Conservation (phyloP, 768 basidiomycete genomes). For the Termitomyces heimii region DNA sequence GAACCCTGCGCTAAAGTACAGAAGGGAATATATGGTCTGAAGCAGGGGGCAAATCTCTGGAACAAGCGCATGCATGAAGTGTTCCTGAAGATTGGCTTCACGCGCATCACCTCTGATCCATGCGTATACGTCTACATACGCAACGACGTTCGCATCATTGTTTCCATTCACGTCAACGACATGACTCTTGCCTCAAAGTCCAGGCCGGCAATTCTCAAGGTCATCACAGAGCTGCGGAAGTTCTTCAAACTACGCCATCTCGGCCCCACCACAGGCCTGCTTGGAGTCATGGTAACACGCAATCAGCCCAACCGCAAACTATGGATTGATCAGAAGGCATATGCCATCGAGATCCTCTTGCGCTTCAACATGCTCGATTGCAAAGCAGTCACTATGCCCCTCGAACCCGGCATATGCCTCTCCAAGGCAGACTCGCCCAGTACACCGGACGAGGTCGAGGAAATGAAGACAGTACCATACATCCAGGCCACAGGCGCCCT, state of each 20-base stretch:
- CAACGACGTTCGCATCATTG: not conserved
- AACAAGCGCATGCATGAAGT: not conserved
- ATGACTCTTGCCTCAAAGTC: too few relatives aligned
- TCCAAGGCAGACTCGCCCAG: not conserved
- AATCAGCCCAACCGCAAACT: not conserved
- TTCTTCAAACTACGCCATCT: conserved; percentile 1
- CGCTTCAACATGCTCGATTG: not conserved
- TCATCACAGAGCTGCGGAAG: not conserved
- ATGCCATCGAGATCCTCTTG: not conserved
- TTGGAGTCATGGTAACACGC: not conserved
- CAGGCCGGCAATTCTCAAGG: too few relatives aligned
- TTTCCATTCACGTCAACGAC: not conserved
- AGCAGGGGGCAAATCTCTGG: not conserved
- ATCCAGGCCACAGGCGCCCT: conserved; percentile 5
- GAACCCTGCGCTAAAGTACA: not conserved
- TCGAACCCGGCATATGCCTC: not conserved
- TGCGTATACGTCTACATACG: not conserved
- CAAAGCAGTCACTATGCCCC: not conserved
- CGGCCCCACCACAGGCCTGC: not conserved
- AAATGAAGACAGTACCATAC: not conserved
- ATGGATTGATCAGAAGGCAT: not conserved
- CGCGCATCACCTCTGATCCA: not conserved
- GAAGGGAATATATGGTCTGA: not conserved
- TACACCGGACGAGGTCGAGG: not conserved
- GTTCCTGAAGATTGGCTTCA: not conserved